Evolutionary conservation across 768 basidiomycete genomes (phyloP).

Genomic region (Cantharellus cinnabarinus): DNA sequence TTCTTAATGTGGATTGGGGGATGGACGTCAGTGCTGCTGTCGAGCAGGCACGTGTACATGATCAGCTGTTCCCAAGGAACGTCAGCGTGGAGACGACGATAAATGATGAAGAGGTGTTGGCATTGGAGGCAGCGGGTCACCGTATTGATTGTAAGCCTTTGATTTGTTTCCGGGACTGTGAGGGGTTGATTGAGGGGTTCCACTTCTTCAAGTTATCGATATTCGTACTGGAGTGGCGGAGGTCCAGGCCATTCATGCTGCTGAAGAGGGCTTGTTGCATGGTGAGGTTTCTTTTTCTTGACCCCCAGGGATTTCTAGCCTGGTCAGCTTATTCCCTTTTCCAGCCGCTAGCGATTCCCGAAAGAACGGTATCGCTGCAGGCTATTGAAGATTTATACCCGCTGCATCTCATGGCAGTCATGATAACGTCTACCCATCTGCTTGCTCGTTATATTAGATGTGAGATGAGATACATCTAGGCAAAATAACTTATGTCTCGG

Average conservation of each 20-base stretch:
- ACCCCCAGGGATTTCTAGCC: not conserved
- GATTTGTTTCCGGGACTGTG: not conserved
- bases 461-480: not conserved
- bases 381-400: slow-evolving; percentile 29
- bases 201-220: slow-evolving; percentile 28
- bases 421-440: not conserved
- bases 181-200: not conserved
- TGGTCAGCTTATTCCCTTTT: slow-evolving; percentile 16
- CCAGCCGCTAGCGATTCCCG: slow-evolving; percentile 76
- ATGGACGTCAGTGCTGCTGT: slow-evolving; percentile 61
- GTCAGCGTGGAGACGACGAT: slow-evolving; percentile 45
- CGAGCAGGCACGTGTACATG: slow-evolving; percentile 68
- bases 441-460: not conserved
- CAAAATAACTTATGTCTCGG: not conserved
- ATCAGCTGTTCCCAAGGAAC: slow-evolving; percentile 55
- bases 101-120: slow-evolving; percentile 33
- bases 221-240: slow-evolving; percentile 55
- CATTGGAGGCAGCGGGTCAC: slow-evolving; percentile 43
- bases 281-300: not conserved
- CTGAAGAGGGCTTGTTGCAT: slow-evolving; percentile 20
- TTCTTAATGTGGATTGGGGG: slow-evolving; percentile 49
- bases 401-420: not conserved
- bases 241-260: slow-evolving; percentile 42
- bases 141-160: slow-evolving; percentile 34
- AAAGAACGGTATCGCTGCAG: slow-evolving; percentile 82